phyloP scores from a whole-genome alignment of 139 green algal species.

The Chlamydomonas schloesseri region DNA sequence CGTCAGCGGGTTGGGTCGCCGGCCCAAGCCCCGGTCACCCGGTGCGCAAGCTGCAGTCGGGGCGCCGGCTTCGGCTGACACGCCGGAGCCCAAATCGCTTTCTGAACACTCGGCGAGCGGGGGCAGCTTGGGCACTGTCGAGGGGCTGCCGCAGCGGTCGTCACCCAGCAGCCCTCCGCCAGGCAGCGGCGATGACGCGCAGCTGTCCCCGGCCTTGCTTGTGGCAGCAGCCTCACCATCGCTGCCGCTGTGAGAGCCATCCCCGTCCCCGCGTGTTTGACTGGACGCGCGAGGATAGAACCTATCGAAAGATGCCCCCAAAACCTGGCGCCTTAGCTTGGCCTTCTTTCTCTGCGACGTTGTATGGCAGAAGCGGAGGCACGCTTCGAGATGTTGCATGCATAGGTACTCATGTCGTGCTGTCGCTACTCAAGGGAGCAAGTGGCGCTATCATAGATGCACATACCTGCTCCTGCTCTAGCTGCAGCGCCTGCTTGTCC shows the following conservation, averaged over 20 bases:
- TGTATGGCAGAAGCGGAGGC: too few species aligned
- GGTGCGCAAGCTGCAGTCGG: too few species aligned
- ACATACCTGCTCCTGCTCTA: too few species aligned
- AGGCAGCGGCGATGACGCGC: not conserved
- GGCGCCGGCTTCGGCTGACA: too few species aligned
- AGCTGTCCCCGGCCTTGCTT: not conserved
- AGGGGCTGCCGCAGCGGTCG: not conserved
- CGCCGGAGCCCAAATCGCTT: too few species aligned
- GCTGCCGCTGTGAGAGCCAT: not conserved
- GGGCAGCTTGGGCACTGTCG: constrained; percentile 19
- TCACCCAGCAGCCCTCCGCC: not conserved
- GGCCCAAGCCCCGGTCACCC: too few species aligned
- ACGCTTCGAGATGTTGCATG: too few species aligned
- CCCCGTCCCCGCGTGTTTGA: not conserved
- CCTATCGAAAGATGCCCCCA: constrained; percentile 14
- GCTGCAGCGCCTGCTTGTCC: too few species aligned
- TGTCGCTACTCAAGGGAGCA: too few species aligned
- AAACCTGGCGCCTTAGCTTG: constrained; percentile 16
- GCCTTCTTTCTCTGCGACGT: constrained; percentile 28
- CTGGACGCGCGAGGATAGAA: not conserved
- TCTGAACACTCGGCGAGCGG: not conserved
- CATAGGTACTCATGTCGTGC: too few species aligned
- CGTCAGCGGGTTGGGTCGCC: not conserved
- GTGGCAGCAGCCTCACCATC: not conserved
- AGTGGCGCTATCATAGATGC: too few species aligned